Evolutionary conservation across 345 rosid genomes (phyloP), one percentile per base, ranked within the genome.

Genomic region (Melaleuca quinquenervia): DNA sequence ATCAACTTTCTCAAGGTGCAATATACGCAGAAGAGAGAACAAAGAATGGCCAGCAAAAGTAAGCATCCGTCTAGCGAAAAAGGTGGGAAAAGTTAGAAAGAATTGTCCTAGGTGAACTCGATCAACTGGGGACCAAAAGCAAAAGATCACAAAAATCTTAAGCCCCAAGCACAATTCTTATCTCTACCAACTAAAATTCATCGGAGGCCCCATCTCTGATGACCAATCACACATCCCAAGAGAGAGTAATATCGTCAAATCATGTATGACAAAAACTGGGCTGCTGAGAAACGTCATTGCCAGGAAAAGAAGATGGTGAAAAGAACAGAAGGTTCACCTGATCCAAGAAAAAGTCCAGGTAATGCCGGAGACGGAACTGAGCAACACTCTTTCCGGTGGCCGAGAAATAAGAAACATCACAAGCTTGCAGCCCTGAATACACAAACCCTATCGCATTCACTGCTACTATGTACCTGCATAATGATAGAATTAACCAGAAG

Each of bases 391-490:
- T 91, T 48, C 94, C 90, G 54, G 93, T 88, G 50, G 91, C 88
- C 90, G 95, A 90, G 32, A 88, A 87, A 82, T 88, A 93, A 49
- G 92, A 89, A 54, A 94, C 88, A 89, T 92, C 96, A 85, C 55
- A 93, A 36, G 91, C 93, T 89, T 94, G 96, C 78, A 95, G 84
- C 36, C 93, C 97, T 29, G 94, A 95, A 89, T 97, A 95, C 48
- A 88, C 91, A 87, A 94, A 95, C 36, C 96, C 98, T 16, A 97
- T 91, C 87, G 93, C 94, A 88, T 92, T 94, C 85, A 94, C 94
- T 50, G 96, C 92, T 91, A 95, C 56, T 86, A 93, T 94, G 86
- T 92, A 96, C 93, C 98, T 96, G 94, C 86, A 93, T 78, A 85
- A 70, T 32, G 78, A 16, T 32, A 18, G 78, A 70, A 70, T 70